Evolutionary conservation across 116 monocot genomes (phyloP), one percentile per base, ranked within the genome.

Genomic region (Zostera marina): DNA sequence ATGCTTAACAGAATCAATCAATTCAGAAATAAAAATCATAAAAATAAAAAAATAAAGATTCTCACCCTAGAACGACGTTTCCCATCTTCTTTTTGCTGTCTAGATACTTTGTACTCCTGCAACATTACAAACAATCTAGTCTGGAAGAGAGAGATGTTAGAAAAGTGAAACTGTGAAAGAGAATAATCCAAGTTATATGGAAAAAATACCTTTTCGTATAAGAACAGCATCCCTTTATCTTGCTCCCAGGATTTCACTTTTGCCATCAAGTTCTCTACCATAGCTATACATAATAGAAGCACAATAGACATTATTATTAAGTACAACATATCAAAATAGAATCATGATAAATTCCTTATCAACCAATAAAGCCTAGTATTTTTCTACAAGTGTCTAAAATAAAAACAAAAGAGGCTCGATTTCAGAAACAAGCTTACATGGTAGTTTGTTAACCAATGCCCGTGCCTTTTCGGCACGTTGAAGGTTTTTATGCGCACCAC

Each of bases 381-480:
- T 32, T 32, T 32, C 32, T 32, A 32, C 32, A 32, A 32, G 32
- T 32, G 2, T 32, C 4, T 3, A 5, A 32, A 32, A 32, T 32
- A 32, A 32, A 59, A 19, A 17, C 10, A 58, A 42, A 42, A 26
- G 9, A 41, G 42, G 9, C 16, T 38, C 8, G 19, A 7, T 20
- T 10, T 17, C 20, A 20, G 3, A 39, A 58, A 19, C 9, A 68
- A 52, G 12, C 73, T 81, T 64, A 83, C 92, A 74, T 70, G 87
- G 87, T 51, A 87, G 54, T 75, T 92, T 87, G 73, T 56, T 78
- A 21, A 83, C 70, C 12, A 83, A 53, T 43, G 62, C 41, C 52
- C 92, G 72, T 16, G 92, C 87, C 73, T 87, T 92, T 58, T 87
- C 92, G 42, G 92, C 87, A 63, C 87, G 87, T 52, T 87, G 87